Percentiles rank a stretch among this genome's conserved stretches.
These are phyloP conservation scores for Acanthamoeba triangularis DNA, from an alignment of 208 protist genomes.

Conservation along the genomic window DNA sequence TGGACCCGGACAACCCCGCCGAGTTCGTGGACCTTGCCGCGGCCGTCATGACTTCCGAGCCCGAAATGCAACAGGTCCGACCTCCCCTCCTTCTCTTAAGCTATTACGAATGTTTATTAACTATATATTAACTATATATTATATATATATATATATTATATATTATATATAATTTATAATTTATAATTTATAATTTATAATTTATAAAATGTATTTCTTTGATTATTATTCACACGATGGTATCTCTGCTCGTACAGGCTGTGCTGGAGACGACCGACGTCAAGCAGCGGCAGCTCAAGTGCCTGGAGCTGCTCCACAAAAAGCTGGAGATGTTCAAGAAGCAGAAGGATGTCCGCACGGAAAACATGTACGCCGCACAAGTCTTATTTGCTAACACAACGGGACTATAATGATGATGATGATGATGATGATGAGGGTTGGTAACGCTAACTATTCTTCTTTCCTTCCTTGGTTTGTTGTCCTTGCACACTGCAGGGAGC, in stretches of 20 bases:
- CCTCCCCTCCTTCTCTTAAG: background rate
- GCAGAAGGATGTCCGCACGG: background rate
- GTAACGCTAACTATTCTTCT: constrained; percentile 15
- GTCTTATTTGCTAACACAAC: background rate
- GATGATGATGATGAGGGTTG: no score
- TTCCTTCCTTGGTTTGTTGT: background rate
- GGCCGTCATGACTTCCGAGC: constrained; percentile 57
- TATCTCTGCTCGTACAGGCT: no score
- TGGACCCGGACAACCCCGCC: constrained; percentile 74
- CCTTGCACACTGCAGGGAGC: constrained; percentile 21
- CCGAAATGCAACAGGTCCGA: constrained; percentile 71
- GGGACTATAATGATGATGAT: no score
- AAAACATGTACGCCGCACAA: constrained; percentile 17
- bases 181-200: background rate
- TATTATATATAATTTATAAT: no score
- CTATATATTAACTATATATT: background rate
- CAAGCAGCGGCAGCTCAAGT: constrained; percentile 31
- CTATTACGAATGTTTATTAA: background rate
- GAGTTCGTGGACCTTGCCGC: constrained; percentile 72
- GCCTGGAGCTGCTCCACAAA: constrained; percentile 29
- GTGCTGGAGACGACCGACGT: constrained; percentile 53
- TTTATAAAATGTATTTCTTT: background rate
- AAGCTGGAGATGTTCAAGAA: constrained; percentile 20
- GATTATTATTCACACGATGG: background rate
- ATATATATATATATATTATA: background rate